Evolutionary conservation across 306 rosid species (phyloP).

Genomic region (Sindora glabra): DNA sequence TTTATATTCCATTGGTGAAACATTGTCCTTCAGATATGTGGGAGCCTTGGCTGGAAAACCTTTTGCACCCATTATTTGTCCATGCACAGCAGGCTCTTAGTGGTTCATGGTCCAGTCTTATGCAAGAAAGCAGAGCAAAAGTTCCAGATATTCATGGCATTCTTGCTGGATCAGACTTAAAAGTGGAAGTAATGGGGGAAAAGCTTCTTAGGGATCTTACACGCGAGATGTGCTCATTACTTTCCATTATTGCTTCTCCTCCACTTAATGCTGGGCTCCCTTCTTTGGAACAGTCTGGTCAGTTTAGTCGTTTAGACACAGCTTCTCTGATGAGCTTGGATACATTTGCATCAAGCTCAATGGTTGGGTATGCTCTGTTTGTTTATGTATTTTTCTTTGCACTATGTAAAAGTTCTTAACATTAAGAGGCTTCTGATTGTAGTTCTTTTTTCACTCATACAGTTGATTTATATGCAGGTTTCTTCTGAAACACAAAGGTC

Average conservation of each 20-base stretch:
- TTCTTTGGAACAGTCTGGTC: slow-evolving; percentile 86
- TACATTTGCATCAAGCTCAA: slow-evolving; percentile 53
- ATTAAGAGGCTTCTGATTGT: not conserved
- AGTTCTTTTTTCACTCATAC: not conserved
- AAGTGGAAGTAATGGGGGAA: slow-evolving; percentile 93
- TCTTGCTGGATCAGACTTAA: slow-evolving; percentile 71
- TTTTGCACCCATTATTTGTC: slow-evolving; percentile 66
- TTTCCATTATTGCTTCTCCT: slow-evolving; percentile 65
- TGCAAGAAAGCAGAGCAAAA: slow-evolving; percentile 82
- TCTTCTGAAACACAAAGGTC: slow-evolving; percentile 62
- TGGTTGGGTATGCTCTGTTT: slow-evolving; percentile 76
- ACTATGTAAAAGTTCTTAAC: slow-evolving; percentile 4
- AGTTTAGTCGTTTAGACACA: slow-evolving; percentile 48
- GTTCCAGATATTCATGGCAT: slow-evolving; percentile 76
- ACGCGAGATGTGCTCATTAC: slow-evolving; percentile 73
- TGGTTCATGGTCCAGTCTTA: slow-evolving; percentile 80
- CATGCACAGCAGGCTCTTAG: slow-evolving; percentile 67
- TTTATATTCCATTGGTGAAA: slow-evolving; percentile 73
- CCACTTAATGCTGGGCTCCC: slow-evolving; percentile 69
- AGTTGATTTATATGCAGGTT: slow-evolving; percentile 43
- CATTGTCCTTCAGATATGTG: slow-evolving; percentile 74
- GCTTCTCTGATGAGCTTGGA: slow-evolving; percentile 73
- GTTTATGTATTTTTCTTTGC: slow-evolving; percentile 11
- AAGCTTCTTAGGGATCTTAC: slow-evolving; percentile 82
- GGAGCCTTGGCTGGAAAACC: slow-evolving; percentile 88